Evolutionary conservation across 129 eudicot genomes (phyloP).

Genomic region (Mikania micrantha): DNA sequence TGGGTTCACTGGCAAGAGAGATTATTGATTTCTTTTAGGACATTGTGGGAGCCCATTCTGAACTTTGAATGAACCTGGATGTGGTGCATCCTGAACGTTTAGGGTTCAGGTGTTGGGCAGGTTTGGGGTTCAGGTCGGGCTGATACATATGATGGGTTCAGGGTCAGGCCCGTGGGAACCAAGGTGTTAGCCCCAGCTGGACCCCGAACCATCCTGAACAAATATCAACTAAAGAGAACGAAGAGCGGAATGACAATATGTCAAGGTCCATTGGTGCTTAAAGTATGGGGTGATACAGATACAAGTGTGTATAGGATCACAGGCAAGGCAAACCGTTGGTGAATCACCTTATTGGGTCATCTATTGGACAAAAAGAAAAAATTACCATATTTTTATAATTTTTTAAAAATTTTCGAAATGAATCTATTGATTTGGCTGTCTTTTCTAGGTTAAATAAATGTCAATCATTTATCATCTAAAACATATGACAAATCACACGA

Average conservation of each 20-base stretch:
- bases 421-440: too few species aligned
- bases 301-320: background rate
- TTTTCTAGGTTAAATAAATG: too few species aligned
- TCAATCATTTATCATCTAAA: too few species aligned
- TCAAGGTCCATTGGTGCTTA: background rate
- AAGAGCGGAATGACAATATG: background rate
- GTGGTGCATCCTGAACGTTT: background rate
- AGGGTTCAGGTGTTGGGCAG: background rate
- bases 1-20: constrained; percentile 44
- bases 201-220: background rate
- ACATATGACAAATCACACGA: too few species aligned
- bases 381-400: too few species aligned
- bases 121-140: background rate
- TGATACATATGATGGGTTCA: background rate
- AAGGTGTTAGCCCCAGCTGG: background rate
- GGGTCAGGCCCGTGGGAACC: background rate
- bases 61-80: background rate
- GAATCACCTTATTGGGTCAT: too few species aligned
- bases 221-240: background rate
- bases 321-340: too few species aligned
- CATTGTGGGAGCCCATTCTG: background rate
- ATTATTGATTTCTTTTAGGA: constrained; percentile 20
- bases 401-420: too few species aligned
- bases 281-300: background rate
- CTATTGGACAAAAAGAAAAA: too few species aligned